A percentile compares a stretch with the other conserved stretches of the same genome.
Conservation (phyloP, 2,329 filamentous ascomycete species). For the Ophiostoma sp. region DNA sequence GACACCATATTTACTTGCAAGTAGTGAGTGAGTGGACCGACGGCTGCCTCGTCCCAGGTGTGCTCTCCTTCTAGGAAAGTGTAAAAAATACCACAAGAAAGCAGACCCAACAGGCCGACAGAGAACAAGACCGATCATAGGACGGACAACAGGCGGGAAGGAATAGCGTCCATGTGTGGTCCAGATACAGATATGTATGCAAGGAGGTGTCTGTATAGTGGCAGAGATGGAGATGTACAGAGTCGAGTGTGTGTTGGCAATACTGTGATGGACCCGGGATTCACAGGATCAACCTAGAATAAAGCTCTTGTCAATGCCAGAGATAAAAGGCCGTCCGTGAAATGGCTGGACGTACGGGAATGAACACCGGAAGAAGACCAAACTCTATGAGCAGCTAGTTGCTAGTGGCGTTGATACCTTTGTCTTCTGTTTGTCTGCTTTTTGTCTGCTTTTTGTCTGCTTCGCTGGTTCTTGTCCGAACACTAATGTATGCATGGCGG, state of each 20-base stretch:
- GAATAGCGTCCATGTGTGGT: background rate
- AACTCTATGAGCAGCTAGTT: background rate
- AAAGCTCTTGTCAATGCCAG: background rate
- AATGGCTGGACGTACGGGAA: background rate
- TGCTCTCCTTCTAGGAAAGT: background rate
- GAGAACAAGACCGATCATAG: background rate
- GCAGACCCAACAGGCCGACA: background rate
- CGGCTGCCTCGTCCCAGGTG: background rate
- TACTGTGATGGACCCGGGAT: background rate
- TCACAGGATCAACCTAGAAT: background rate
- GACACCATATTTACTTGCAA: background rate
- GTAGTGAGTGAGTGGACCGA: background rate
- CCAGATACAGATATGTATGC: conserved; percentile 7
- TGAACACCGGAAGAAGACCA: background rate
- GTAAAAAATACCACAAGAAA: background rate
- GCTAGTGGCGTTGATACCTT: background rate
- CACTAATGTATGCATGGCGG: conserved; percentile 2
- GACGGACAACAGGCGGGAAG: background rate
- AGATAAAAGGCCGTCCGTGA: background rate
- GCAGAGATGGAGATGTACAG: background rate
- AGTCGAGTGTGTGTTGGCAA: background rate
- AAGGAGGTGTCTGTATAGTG: background rate
- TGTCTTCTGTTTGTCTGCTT: background rate
- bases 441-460: background rate
- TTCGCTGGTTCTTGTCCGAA: background rate